Evolutionary conservation across 2,329 filamentous ascomycete species (phyloP).

Genomic region (Fusarium camptoceras): DNA sequence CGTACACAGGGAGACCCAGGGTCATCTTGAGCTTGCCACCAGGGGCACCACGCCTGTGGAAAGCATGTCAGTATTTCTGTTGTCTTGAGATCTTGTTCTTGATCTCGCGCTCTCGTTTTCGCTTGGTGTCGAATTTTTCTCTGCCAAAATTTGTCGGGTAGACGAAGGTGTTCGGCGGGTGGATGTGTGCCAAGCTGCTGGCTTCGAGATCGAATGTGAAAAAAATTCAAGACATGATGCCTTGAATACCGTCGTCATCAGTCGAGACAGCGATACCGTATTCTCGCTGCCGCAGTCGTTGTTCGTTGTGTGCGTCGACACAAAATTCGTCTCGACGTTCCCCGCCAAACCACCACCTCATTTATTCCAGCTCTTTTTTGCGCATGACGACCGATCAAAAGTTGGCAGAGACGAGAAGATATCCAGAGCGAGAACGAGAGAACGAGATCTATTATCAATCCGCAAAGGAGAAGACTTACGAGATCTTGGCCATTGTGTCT

Average conservation of each 20-base stretch:
- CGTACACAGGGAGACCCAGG: slow-evolving; percentile 99
- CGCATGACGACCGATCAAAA: slow-evolving; percentile 24
- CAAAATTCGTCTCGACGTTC: slow-evolving; percentile 18
- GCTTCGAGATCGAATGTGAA: slow-evolving; percentile 3
- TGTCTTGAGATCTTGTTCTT: slow-evolving; percentile 2
- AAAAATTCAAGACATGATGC: slow-evolving; percentile 14
- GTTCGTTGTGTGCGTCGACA: slow-evolving; percentile 33
- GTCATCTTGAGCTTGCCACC: slow-evolving; percentile 99
- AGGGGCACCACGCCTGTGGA: slow-evolving; percentile 82
- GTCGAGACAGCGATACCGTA: slow-evolving; percentile 2
- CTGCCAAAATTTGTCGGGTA: slow-evolving; percentile 30
- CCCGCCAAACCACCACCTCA: slow-evolving; percentile 29
- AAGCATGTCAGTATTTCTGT: slow-evolving; percentile 50
- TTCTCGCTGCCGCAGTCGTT: slow-evolving; percentile 13
- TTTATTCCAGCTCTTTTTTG: slow-evolving; percentile 20
- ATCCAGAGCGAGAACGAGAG: slow-evolving; percentile 2
- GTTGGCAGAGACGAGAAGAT: slow-evolving; percentile 30
- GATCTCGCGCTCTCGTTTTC: slow-evolving; percentile 20
- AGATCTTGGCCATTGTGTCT: slow-evolving; percentile 72
- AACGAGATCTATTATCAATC: slow-evolving; percentile 7
- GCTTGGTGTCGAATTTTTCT: slow-evolving; percentile 9
- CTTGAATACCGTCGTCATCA: slow-evolving; percentile 10
- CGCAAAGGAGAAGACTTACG: slow-evolving; percentile 59
- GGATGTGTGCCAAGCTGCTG: neutral
- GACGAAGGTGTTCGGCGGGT: neutral